phyloP scores from a whole-genome alignment of 2,329 filamentous ascomycete species.

The Phoma sp. region DNA sequence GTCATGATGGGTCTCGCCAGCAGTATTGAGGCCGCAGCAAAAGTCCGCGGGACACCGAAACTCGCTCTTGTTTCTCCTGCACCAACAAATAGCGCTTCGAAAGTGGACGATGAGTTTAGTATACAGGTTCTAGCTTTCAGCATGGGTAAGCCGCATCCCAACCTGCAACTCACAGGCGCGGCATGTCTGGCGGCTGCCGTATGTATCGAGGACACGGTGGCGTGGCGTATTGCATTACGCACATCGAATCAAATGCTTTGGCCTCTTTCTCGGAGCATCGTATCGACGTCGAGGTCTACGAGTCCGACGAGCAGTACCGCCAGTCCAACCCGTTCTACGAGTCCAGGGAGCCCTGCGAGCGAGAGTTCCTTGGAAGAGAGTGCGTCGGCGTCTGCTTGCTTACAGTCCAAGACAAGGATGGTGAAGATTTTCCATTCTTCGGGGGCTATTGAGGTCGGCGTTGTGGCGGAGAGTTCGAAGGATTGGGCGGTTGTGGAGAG shows the following conservation, averaged over 20 bases:
- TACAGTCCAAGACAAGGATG: too few species aligned
- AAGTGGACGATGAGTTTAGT: constrained; percentile 11
- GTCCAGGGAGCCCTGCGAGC: neutral
- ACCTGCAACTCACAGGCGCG: constrained; percentile 44
- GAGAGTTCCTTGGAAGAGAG: too few species aligned
- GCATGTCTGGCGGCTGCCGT: constrained; percentile 40
- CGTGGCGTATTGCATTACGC: constrained; percentile 22
- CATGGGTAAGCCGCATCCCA: constrained; percentile 45
- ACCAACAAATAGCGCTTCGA: neutral
- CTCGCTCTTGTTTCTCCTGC: constrained; percentile 60
- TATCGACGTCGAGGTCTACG: too few species aligned
- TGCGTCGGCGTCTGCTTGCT: too few species aligned
- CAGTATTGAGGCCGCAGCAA: constrained; percentile 44
- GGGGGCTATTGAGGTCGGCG: constrained; percentile 38
- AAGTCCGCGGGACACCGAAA: constrained; percentile 65
- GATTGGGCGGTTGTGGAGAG: constrained; percentile 30
- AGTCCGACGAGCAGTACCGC: too few species aligned
- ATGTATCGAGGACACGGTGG: constrained; percentile 39
- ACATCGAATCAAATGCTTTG: too few species aligned
- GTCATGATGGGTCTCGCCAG: constrained; percentile 65
- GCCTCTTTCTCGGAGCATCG: too few species aligned
- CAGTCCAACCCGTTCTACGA: too few species aligned
- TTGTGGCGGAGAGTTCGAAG: constrained; percentile 23
- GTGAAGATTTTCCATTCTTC: constrained; percentile 32
- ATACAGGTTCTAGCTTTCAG: constrained; percentile 37